Base-by-base conservation (phyloP, 2,329 filamentous ascomycete species). In the Penicillium expansum region DNA sequence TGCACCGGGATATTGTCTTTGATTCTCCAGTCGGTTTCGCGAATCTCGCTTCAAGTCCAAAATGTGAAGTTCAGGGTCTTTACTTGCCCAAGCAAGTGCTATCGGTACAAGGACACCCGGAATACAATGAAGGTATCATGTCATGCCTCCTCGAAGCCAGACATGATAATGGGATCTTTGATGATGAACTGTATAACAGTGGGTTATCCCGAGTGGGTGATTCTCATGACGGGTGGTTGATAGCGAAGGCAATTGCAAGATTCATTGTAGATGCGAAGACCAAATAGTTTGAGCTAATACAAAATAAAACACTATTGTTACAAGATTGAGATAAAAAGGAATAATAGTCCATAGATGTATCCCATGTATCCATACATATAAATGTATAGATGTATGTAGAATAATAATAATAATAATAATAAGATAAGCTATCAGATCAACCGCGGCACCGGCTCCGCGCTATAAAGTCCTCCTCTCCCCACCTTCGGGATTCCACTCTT, bases 91-190 rank as follows among this genome's bases (percentile, higher is more conserved):
- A 69, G 2, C 64, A 64, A 2, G 68, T 78, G 45, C 67, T 81
- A 24, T 75, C 76, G 2, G 72, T 81, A 0, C 79, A 81, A 53
- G 79, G 77, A n/a, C 79, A 81, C 51, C 79, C 79, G 5, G 79
- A 81, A 52, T 80, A 78, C 57, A 76, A 71, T 16, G 67, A 65
- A 22, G 67, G 59, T 30, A 65, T 70, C 52, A 77, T 80, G 60
- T 69, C 72, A 1, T 70, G 74, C 51, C 65, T 72, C 6, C 22
- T 71, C n/a, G 41, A 65, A 30, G 43, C 53, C 1, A 55, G 69
- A 11, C 62, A 71, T 44, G 50, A 56, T 0, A 48, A 38, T 33
- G 67, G 67, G 1, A 35, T 67, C 2, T 69, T 72, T 22, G 55
- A 60, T 18, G 66, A 67, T 37, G 55, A 61, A 37, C 13, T 70